Percentiles rank a stretch among this genome's conserved stretches.
These are phyloP conservation scores for Phoma sp. DNA, from an alignment of 2,329 filamentous ascomycete genomes.

Conservation along the genomic window DNA sequence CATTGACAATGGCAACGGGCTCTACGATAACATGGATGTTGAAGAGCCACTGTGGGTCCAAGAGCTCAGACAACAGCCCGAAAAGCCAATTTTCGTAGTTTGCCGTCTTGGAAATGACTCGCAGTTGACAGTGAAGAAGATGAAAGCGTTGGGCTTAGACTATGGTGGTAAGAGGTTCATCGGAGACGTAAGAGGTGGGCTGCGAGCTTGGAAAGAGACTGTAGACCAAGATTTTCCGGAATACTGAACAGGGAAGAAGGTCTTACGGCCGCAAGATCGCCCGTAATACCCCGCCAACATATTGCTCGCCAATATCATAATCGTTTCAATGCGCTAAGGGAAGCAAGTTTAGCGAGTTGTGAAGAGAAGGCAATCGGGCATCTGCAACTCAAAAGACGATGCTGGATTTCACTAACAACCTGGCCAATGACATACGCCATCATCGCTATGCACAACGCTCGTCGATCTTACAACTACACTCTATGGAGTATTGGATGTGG, in stretches of 20 bases:
- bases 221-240: conserved; percentile 67
- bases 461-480: too few species aligned
- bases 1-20: background rate
- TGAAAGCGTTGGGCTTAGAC: conserved; percentile 67
- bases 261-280: too few species aligned
- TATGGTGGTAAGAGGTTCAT: conserved; percentile 63
- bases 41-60: conserved; percentile 37
- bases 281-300: background rate
- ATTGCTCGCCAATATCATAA: too few species aligned
- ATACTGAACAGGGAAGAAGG: conserved; percentile 49
- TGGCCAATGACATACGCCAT: too few species aligned
- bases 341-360: too few species aligned
- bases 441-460: too few species aligned
- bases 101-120: conserved; percentile 82
- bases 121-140: conserved; percentile 69
- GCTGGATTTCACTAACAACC: too few species aligned
- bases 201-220: conserved; percentile 73
- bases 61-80: conserved; percentile 31
- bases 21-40: conserved; percentile 8
- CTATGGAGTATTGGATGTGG: too few species aligned
- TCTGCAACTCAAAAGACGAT: too few species aligned
- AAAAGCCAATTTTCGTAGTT: conserved; percentile 69
- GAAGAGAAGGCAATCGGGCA: too few species aligned
- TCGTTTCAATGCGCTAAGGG: too few species aligned
- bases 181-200: conserved; percentile 73